A percentile compares a stretch with the other conserved stretches of the same genome.
These are phyloP conservation scores for Apiotrichum domesticum DNA, from an alignment of 1,284 basidiomycete genomes.

Conservation along the genomic window DNA sequence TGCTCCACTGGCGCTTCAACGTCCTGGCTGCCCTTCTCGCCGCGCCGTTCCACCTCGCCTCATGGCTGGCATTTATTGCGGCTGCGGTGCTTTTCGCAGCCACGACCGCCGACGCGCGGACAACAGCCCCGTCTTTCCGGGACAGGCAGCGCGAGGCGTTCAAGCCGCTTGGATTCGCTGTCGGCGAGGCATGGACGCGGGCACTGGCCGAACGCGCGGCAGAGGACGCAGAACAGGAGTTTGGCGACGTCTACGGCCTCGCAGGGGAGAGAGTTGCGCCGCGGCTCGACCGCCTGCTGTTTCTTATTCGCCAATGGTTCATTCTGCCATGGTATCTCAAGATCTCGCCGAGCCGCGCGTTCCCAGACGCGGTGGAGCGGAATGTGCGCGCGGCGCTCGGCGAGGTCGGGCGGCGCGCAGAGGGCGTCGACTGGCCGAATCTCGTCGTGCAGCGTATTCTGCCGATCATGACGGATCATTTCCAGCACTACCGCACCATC, in stretches of 20 bases:
- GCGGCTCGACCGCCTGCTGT: constrained; percentile 67
- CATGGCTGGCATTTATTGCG: neutral
- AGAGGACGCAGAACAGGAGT: neutral
- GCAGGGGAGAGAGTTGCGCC: constrained; percentile 50
- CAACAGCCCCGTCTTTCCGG: neutral
- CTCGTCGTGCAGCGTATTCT: constrained; percentile 76
- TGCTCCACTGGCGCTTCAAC: too few relatives aligned
- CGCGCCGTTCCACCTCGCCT: neutral
- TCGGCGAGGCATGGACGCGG: neutral
- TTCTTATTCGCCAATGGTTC: constrained; percentile 74
- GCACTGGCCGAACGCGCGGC: neutral
- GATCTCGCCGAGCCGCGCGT: constrained; percentile 75
- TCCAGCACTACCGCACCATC: constrained; percentile 87
- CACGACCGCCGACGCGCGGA: neutral
- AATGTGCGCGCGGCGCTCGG: constrained; percentile 64
- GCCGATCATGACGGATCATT: constrained; percentile 78
- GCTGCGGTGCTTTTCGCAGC: neutral
- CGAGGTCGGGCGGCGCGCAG: constrained; percentile 55
- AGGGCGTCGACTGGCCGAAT: constrained; percentile 64
- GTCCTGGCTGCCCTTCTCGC: too few relatives aligned
- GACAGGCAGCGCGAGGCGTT: constrained; percentile 4
- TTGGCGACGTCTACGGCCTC: constrained; percentile 5
- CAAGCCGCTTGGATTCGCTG: constrained; percentile 6
- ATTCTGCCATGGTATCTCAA: constrained; percentile 77
- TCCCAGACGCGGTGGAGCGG: constrained; percentile 74